Evolutionary conservation across 2,329 filamentous ascomycete genomes (phyloP), one percentile per base, ranked within the genome.

Genomic region (Aspergillus sclerotialis): DNA sequence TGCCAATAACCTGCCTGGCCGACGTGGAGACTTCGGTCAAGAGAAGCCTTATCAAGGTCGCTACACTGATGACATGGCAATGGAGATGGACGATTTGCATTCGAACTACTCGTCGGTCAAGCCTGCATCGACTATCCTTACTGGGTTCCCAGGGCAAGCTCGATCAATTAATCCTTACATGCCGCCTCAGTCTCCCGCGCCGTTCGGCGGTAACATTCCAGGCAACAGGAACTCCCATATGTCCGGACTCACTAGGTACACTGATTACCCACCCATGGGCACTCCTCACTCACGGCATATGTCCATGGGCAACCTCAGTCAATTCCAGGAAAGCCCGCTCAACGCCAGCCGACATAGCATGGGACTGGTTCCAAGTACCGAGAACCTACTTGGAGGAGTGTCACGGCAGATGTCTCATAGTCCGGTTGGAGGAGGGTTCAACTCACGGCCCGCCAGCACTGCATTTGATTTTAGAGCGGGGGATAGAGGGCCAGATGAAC

Each of bases 41-140:
- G 63, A 68, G 44, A 74, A 74, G 47, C 50, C 57, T 35, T 68
- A 67, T 40, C 73, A 78, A 15, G 76, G 72, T 28, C 67, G 67
- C 2, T 89, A 86, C 50, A 76, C 81, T 26, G 84, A 90, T 42
- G 79, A 82, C 43, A 69, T 65, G n/a, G 94, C 88, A 53, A 58
- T 68, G 57, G 92, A 98, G 64, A 89, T 96, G 82, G 93, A 98
- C 58, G 92, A 98, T 60, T 94, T 96, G 73, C 89, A 87, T 60
- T 94, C 88, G 1, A 81, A 93, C 39, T 96, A 96, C 69, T 95
- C 89, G 4, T 94, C 88, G 1, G 85, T 89, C 40, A 82, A 90
- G 73, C 69, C 89, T 61, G 73, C 87, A 4, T 82, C 87, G 6
- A 95, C 89, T 2, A 82, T 96, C 44, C 73, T 94, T 39, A 87